Conservation (phyloP, 2,329 filamentous ascomycete genomes). For the Ophiostoma angusticollis region DNA sequence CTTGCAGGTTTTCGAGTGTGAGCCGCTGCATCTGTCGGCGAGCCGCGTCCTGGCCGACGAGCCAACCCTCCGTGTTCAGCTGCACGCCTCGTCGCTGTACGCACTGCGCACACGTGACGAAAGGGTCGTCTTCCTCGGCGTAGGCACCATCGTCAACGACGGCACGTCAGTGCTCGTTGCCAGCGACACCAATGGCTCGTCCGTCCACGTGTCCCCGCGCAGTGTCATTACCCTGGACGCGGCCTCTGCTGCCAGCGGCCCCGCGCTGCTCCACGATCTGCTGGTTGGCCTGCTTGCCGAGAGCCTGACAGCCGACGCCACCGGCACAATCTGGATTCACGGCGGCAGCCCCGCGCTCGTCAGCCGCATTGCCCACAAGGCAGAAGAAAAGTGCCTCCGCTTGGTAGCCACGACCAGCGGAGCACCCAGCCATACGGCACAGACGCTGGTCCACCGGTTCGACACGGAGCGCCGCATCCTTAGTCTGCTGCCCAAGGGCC, state of each 20-base stretch:
- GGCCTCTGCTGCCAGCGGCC: neutral
- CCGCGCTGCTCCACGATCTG: conserved; percentile 1
- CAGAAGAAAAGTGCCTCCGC: neutral
- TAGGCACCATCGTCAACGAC: conserved; percentile 1
- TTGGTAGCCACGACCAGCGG: conserved; percentile 3
- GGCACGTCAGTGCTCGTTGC: neutral
- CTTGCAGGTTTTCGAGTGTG: conserved; percentile 4
- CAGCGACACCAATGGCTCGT: conserved; percentile 1
- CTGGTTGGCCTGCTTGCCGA: conserved; percentile 4
- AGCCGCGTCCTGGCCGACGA: neutral
- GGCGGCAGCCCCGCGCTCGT: conserved; percentile 3
- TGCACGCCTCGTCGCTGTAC: conserved; percentile 6
- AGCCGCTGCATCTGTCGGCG: conserved; percentile 1
- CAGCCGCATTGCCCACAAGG: conserved; percentile 1
- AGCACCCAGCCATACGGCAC: neutral
- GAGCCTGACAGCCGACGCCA: conserved; percentile 3
- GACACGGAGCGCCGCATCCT: conserved; percentile 8
- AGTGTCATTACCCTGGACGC: neutral
- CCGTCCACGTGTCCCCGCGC: neutral
- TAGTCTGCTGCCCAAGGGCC: conserved; percentile 5
- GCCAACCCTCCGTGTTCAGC: neutral
- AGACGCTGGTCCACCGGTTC: conserved; percentile 4
- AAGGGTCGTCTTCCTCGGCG: conserved; percentile 1
- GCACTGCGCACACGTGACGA: conserved; percentile 7
- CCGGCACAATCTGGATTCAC: conserved; percentile 7